Conservation (phyloP, 2,329 filamentous ascomycete species). For the Trichoderma sp. region DNA sequence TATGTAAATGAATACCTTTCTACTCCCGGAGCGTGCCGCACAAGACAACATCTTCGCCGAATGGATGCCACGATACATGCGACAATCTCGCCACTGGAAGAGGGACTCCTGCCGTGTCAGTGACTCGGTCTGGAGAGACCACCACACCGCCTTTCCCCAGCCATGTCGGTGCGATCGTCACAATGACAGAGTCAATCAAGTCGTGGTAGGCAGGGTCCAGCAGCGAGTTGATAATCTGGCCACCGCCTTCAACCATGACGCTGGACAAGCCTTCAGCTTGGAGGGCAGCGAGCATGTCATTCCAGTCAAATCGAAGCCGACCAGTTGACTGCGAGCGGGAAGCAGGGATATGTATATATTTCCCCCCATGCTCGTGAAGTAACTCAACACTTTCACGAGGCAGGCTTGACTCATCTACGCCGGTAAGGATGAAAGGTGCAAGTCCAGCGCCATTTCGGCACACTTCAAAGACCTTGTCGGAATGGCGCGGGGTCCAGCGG, state of each 20-base stretch:
- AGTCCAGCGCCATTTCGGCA: constrained; percentile 67
- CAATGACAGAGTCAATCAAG: constrained; percentile 77
- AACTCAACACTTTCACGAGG: constrained; percentile 49
- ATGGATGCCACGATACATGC: constrained; percentile 72
- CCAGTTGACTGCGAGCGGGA: constrained; percentile 43
- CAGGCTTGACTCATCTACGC: constrained; percentile 45
- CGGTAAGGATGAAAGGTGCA: constrained; percentile 73
- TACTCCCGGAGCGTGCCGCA: constrained; percentile 63
- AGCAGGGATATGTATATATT: constrained; percentile 50
- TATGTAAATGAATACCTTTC: constrained; percentile 1
- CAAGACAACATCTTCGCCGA: constrained; percentile 82
- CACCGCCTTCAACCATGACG: constrained; percentile 92
- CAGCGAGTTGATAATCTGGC: constrained; percentile 77
- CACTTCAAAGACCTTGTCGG: constrained; percentile 68
- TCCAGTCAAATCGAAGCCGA: constrained; percentile 63
- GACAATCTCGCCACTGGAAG: constrained; percentile 67
- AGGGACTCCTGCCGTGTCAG: constrained; percentile 54
- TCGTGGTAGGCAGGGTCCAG: constrained; percentile 63
- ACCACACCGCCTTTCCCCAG: constrained; percentile 82
- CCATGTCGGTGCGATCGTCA: constrained; percentile 89
- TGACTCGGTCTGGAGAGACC: constrained; percentile 69
- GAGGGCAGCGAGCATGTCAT: constrained; percentile 63
- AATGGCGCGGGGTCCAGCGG: constrained; percentile 67
- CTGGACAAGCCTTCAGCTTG: constrained; percentile 65
- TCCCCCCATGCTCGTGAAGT: constrained; percentile 56